Conservation (phyloP, 495 filamentous ascomycete genomes). For the Echria macrotheca region DNA sequence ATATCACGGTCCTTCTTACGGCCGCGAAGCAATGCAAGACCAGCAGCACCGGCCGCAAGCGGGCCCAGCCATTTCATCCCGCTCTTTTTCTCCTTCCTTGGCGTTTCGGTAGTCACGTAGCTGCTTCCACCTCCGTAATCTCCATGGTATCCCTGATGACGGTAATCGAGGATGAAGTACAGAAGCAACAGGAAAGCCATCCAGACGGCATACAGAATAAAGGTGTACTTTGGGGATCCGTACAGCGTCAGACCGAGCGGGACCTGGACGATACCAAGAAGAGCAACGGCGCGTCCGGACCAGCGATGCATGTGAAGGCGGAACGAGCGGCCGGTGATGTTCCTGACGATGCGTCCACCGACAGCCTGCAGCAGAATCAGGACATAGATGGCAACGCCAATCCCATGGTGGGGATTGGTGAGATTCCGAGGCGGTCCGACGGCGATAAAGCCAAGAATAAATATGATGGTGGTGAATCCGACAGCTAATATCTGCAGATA, state of each 20-base stretch:
- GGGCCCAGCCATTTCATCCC: constrained; percentile 44
- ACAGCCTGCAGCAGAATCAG: constrained; percentile 75
- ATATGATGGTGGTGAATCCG: constrained; percentile 62
- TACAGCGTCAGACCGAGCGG: constrained; percentile 88
- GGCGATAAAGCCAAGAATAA: constrained; percentile 73
- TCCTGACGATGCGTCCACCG: constrained; percentile 67
- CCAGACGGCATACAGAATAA: constrained; percentile 77
- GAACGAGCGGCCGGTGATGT: constrained; percentile 53
- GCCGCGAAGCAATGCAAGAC: constrained; percentile 50
- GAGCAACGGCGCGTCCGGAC: constrained; percentile 67
- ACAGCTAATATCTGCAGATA: constrained; percentile 82
- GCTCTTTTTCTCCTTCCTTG: constrained; percentile 38
- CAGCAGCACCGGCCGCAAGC: constrained; percentile 55
- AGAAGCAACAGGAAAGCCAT: constrained; percentile 58
- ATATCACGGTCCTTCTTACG: constrained; percentile 36
- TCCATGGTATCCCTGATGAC: constrained; percentile 41
- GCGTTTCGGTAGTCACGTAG: constrained; percentile 20
- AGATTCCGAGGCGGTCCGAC: constrained; percentile 70
- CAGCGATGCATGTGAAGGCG: constrained; percentile 83
- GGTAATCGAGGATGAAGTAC: constrained; percentile 71
- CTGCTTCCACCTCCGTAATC: constrained; percentile 35
- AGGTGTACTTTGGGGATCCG: constrained; percentile 76
- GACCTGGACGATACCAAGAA: constrained; percentile 82
- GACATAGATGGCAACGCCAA: constrained; percentile 85
- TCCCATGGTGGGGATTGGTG: constrained; percentile 92